phyloP scores from a whole-genome alignment of 2,329 filamentous ascomycete genomes.

The Paraphaeosphaeria minitans region DNA sequence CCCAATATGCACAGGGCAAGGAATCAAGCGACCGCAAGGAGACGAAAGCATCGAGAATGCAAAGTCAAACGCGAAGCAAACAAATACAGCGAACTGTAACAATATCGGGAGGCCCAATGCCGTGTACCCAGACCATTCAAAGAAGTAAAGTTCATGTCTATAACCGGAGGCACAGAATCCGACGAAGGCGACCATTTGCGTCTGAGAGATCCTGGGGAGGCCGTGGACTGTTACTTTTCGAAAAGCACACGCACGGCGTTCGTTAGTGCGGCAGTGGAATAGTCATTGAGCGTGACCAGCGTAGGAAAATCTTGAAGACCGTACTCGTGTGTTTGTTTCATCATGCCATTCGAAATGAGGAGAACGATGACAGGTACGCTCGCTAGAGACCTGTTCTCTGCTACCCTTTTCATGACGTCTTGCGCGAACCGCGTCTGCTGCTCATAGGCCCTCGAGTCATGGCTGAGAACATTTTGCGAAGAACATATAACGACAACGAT shows the following conservation, averaged over 20 bases:
- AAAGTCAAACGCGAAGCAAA: not conserved
- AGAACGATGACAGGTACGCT: constrained; percentile 35
- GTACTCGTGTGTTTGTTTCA: constrained; percentile 23
- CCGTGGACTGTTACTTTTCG: constrained; percentile 18
- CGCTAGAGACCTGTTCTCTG: constrained; percentile 19
- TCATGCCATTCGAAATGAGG: constrained; percentile 27
- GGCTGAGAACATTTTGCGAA: constrained; percentile 31
- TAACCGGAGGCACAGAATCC: not conserved
- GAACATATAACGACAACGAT: constrained; percentile 63
- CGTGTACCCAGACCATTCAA: not conserved
- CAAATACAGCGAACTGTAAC: constrained; percentile 10
- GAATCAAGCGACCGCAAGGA: not conserved
- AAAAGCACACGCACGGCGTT: constrained; percentile 35
- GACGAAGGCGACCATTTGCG: not conserved
- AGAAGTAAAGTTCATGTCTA: not conserved
- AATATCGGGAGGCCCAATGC: not conserved
- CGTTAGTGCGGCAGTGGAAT: constrained; percentile 32
- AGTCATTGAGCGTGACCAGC: constrained; percentile 34
- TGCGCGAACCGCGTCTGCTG: constrained; percentile 39
- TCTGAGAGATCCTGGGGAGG: not conserved
- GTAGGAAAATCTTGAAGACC: constrained; percentile 34
- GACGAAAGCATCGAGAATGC: not conserved
- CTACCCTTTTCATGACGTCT: constrained; percentile 24
- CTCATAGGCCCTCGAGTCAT: constrained; percentile 32
- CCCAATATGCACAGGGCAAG: not conserved